Evolutionary conservation across 2,329 filamentous ascomycete species (phyloP).

Genomic region (Myriosclerotinia scirpicola): DNA sequence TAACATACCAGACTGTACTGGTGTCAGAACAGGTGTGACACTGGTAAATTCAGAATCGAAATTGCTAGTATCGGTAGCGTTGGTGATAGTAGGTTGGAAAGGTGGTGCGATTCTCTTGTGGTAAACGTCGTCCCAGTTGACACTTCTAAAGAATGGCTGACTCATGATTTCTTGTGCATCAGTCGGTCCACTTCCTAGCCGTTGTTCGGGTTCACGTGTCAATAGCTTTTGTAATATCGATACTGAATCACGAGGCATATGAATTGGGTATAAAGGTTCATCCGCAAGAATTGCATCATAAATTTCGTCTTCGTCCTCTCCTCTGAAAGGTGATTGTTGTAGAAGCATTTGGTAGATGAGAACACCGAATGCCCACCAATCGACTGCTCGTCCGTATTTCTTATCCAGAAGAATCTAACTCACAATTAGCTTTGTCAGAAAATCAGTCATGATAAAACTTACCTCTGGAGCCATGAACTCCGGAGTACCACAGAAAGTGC

Average conservation of each 20-base stretch:
- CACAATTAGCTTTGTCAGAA: slow-evolving; percentile 35
- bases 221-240: slow-evolving; percentile 97
- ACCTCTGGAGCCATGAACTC: slow-evolving; percentile 99
- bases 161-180: slow-evolving; percentile 99
- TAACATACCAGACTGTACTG: slow-evolving; percentile 88
- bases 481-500: slow-evolving; percentile 98
- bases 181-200: slow-evolving; percentile 89
- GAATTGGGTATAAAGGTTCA: slow-evolving; percentile 95
- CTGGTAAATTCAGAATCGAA: slow-evolving; percentile 99
- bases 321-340: slow-evolving; percentile 97
- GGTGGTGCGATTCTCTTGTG: slow-evolving; percentile 88
- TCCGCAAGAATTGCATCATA: slow-evolving; percentile 98
- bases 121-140: slow-evolving; percentile 99
- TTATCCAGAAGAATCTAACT: slow-evolving; percentile 89
- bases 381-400: slow-evolving; percentile 94
- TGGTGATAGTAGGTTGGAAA: slow-evolving; percentile 87
- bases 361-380: slow-evolving; percentile 99
- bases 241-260: slow-evolving; percentile 97
- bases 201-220: slow-evolving; percentile 89
- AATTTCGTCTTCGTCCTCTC: slow-evolving; percentile 98
- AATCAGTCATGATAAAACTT: slow-evolving; percentile 40
- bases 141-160: slow-evolving; percentile 95
- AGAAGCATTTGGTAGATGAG: slow-evolving; percentile 99
- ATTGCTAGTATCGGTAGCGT: slow-evolving; percentile 96
- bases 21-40: slow-evolving; percentile 94